These are phyloP conservation scores for Leccinellum rugosiceps DNA, from an alignment of 768 basidiomycete species.

Conservation along the genomic window DNA sequence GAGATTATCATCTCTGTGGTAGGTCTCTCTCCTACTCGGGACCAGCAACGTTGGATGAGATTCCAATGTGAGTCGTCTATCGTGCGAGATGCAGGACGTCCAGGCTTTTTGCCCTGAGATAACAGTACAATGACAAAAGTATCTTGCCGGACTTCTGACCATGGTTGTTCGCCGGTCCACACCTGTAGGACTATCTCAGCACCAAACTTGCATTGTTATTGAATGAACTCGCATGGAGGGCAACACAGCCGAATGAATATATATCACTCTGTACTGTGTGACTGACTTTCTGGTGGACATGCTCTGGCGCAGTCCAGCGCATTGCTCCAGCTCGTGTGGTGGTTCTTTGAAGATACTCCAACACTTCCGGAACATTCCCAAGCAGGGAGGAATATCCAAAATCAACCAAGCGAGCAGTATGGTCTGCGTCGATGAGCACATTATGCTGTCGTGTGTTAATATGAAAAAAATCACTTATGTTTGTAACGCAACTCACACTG, in stretches of 20 bases:
- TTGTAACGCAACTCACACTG: not conserved
- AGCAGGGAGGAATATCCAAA: not conserved
- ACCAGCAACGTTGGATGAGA: not conserved
- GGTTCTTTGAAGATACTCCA: not conserved
- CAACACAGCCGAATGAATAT: not conserved
- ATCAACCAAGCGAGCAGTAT: too few species aligned
- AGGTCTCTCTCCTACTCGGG: not conserved
- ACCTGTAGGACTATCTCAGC: not conserved
- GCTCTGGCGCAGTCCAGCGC: not conserved
- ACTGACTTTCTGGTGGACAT: not conserved
- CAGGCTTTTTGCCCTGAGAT: not conserved
- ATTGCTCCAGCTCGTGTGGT: not conserved
- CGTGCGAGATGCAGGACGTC: not conserved
- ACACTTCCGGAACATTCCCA: too few species aligned
- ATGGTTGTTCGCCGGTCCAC: not conserved
- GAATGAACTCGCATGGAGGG: not conserved
- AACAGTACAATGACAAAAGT: not conserved
- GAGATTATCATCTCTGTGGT: not conserved
- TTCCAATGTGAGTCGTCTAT: too few species aligned
- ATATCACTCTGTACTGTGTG: not conserved
- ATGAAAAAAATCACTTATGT: not conserved
- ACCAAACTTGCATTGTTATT: not conserved
- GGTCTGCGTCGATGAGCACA: slow-evolving; percentile 12
- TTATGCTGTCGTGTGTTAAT: slow-evolving; percentile 9
- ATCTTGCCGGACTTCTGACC: not conserved